A percentile compares a stretch with the other conserved stretches of the same genome.
These are phyloP conservation scores for Fusarium beomiforme DNA, from an alignment of 2,329 filamentous ascomycete species.

Conservation along the genomic window DNA sequence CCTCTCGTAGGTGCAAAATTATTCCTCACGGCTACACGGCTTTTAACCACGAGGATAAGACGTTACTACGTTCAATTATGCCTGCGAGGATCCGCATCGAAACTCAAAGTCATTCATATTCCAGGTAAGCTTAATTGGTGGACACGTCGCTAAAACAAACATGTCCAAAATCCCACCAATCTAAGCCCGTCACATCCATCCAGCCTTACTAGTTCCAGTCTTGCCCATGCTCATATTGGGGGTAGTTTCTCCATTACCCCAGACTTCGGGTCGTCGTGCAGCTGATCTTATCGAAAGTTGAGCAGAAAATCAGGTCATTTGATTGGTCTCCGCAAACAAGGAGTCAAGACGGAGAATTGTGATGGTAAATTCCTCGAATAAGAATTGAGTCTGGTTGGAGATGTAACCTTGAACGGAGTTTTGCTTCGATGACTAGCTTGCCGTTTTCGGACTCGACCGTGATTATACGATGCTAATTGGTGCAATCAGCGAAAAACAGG, in stretches of 20 bases:
- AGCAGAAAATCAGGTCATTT: neutral
- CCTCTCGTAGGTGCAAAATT: conserved; percentile 19
- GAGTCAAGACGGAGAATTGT: conserved; percentile 19
- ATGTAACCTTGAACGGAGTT: conserved; percentile 37
- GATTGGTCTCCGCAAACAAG: conserved; percentile 1
- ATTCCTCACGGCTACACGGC: neutral
- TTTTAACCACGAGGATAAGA: neutral
- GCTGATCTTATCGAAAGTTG: neutral
- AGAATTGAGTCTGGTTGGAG: neutral
- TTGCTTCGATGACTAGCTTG: conserved; percentile 4
- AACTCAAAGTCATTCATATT: neutral
- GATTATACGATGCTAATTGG: conserved; percentile 10
- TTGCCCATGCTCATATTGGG: neutral
- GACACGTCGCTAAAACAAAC: neutral
- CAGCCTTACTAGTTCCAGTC: neutral
- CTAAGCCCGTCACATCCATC: neutral
- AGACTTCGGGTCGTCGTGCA: conserved; percentile 15
- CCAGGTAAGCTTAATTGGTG: conserved; percentile 24
- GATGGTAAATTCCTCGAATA: conserved; percentile 29
- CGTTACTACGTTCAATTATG: neutral
- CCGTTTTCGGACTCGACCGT: conserved; percentile 15
- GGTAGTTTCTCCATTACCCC: conserved; percentile 20
- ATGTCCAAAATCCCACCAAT: conserved; percentile 23
- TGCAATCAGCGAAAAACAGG: neutral
- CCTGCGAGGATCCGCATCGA: conserved; percentile 1